These are phyloP conservation scores for Colletotrichum destructivum DNA, from an alignment of 2,329 filamentous ascomycete genomes.

Conservation along the genomic window DNA sequence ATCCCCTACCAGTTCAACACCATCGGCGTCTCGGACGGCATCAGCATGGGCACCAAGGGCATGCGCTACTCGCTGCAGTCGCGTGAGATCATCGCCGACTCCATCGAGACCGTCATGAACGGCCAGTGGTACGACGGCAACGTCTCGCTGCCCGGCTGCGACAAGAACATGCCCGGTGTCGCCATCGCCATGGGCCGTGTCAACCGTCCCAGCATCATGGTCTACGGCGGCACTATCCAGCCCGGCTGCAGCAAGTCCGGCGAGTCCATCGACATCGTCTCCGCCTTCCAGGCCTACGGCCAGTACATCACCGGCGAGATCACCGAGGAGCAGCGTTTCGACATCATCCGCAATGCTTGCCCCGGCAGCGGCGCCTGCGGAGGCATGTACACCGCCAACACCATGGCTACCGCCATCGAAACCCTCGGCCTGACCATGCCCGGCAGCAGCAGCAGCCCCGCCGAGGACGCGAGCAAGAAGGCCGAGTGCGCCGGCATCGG, in stretches of 20 bases:
- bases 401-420: constrained; percentile 94
- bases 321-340: constrained; percentile 90
- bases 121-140: constrained; percentile 99
- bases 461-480: constrained; percentile 79
- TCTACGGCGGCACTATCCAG: constrained; percentile 95
- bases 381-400: constrained; percentile 95
- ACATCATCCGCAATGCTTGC: constrained; percentile 95
- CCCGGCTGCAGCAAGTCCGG: constrained; percentile 87
- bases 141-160: constrained; percentile 95
- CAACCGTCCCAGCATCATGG: constrained; percentile 96
- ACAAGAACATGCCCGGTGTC: constrained; percentile 99
- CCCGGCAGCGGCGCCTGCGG: constrained; percentile 77
- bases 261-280: constrained; percentile 91
- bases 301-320: constrained; percentile 95
- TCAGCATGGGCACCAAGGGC: constrained; percentile 97
- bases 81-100: constrained; percentile 96
- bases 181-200: constrained; percentile 94
- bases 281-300: constrained; percentile 97
- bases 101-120: constrained; percentile 98
- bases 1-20: constrained; percentile 99
- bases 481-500: constrained; percentile 82
- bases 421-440: constrained; percentile 90
- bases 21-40: constrained; percentile 96
- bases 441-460: constrained; percentile 84
- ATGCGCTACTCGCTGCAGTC: constrained; percentile 98